Evolutionary conservation across 768 basidiomycete species (phyloP).

Genomic region (Leccinum ochraceum): DNA sequence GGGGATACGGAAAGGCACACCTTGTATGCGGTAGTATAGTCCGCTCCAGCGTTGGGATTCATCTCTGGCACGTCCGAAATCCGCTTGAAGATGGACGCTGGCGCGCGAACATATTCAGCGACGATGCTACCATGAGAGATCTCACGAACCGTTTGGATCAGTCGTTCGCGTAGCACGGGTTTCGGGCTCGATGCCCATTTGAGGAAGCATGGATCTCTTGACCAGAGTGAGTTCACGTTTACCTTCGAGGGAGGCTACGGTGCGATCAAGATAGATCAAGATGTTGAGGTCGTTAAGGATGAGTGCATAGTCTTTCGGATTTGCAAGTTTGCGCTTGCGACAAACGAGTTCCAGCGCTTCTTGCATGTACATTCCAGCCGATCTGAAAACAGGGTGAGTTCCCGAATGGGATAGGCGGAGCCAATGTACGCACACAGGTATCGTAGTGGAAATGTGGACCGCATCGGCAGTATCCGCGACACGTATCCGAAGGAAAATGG

Average conservation of each 20-base stretch:
- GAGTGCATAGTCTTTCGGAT: conserved; percentile 83
- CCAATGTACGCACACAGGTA: conserved; percentile 73
- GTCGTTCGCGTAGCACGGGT: conserved; percentile 71
- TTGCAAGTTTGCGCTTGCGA: conserved; percentile 60
- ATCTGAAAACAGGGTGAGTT: conserved; percentile 39
- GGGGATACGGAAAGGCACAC: conserved; percentile 36
- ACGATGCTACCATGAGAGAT: background rate
- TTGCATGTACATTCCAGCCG: conserved; percentile 95
- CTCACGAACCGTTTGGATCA: conserved; percentile 83
- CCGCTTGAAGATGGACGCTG: conserved; percentile 93
- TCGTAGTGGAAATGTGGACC: conserved; percentile 85
- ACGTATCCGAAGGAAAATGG: conserved; percentile 79
- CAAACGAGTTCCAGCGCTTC: conserved; percentile 90
- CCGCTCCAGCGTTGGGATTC: conserved; percentile 61
- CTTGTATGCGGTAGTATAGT: conserved; percentile 87
- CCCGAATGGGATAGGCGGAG: background rate
- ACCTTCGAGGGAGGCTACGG: conserved; percentile 93
- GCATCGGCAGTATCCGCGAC: conserved; percentile 81
- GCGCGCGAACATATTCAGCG: background rate
- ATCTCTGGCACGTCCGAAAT: conserved; percentile 67
- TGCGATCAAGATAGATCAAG: conserved; percentile 88
- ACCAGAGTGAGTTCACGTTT: conserved; percentile 82
- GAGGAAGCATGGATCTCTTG: conserved; percentile 72
- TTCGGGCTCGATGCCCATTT: conserved; percentile 68
- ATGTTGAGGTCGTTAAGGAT: conserved; percentile 63